A percentile compares a stretch with the other conserved stretches of the same genome.
Conservation (phyloP, 108 stramenopile genomes). For the Pseudonitzschia pungens region DNA sequence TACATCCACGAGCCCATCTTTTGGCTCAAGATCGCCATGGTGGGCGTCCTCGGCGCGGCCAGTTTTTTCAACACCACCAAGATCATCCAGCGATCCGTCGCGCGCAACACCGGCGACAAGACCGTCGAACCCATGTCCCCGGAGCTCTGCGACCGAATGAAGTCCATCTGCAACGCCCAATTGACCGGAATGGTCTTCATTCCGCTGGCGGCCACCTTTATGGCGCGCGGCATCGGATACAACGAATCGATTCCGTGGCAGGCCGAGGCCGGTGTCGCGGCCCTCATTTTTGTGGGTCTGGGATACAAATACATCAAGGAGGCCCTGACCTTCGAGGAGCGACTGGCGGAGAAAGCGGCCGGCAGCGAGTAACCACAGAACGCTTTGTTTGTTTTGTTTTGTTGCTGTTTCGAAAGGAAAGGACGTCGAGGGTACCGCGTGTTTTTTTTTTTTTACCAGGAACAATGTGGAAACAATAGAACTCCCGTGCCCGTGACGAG, state of each 20-base stretch:
- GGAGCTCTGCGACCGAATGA: constrained; percentile 43
- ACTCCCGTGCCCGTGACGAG: no score
- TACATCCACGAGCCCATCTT: constrained; percentile 81
- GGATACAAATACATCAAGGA: constrained; percentile 76
- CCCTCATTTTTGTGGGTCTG: constrained; percentile 42
- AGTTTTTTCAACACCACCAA: constrained; percentile 60
- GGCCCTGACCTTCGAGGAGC: constrained; percentile 66
- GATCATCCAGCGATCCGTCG: constrained; percentile 50
- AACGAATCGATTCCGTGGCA: constrained; percentile 41
- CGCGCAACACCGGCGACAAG: constrained; percentile 37
- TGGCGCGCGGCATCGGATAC: constrained; percentile 61
- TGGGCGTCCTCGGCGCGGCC: constrained; percentile 49
- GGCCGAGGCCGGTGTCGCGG: constrained; percentile 48
- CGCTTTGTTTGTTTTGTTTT: no score
- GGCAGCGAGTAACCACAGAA: background rate
- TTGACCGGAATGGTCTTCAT: constrained; percentile 44
- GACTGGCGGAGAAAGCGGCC: background rate
- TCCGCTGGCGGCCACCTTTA: constrained; percentile 54
- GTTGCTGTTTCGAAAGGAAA: no score
- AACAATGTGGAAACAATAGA: no score
- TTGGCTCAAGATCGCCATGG: constrained; percentile 76
- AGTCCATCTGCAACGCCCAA: constrained; percentile 51
- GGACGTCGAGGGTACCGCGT: no score
- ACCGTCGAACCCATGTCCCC: constrained; percentile 52
- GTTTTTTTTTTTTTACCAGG: no score